phyloP scores from a whole-genome alignment of 306 rosid species.

The Prinsepia uniflora region DNA sequence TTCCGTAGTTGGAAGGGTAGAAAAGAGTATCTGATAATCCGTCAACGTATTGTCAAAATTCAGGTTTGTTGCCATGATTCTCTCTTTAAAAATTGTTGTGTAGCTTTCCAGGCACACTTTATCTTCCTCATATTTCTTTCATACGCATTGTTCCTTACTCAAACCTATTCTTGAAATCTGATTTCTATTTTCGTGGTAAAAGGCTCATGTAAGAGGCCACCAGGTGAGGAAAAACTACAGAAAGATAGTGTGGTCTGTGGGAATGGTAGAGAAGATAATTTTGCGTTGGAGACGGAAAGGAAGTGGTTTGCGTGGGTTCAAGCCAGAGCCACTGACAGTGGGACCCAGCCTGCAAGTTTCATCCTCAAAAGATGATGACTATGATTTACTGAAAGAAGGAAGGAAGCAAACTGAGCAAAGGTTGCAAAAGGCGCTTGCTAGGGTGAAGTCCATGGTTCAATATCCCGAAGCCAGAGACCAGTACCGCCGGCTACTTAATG shows the following conservation, averaged over 20 bases:
- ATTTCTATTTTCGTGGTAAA: conserved; percentile 20
- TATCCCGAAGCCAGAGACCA: conserved; percentile 93
- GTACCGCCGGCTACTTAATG: conserved; percentile 69
- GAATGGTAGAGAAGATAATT: conserved; percentile 79
- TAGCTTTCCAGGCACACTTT: background rate
- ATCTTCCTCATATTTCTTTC: background rate
- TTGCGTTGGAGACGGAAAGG: conserved; percentile 88
- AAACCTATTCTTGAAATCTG: conserved; percentile 14
- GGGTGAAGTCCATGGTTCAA: conserved; percentile 90
- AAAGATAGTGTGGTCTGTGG: conserved; percentile 73
- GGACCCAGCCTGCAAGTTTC: conserved; percentile 36
- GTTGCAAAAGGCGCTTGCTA: conserved; percentile 75
- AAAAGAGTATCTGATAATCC: conserved; percentile 62
- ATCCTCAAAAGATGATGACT: conserved; percentile 51
- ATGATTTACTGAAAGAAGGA: conserved; percentile 68
- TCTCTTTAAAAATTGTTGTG: background rate
- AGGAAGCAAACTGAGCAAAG: conserved; percentile 80
- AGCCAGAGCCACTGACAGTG: conserved; percentile 48
- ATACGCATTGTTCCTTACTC: background rate
- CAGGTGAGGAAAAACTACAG: conserved; percentile 69
- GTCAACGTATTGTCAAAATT: conserved; percentile 73
- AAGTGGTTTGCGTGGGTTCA: conserved; percentile 84
- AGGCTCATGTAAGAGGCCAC: conserved; percentile 94
- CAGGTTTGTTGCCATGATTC: conserved; percentile 45
- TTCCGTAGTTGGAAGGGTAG: conserved; percentile 81